These are phyloP conservation scores for Alternaria sp. DNA, from an alignment of 2,329 filamentous ascomycete genomes.

Conservation along the genomic window DNA sequence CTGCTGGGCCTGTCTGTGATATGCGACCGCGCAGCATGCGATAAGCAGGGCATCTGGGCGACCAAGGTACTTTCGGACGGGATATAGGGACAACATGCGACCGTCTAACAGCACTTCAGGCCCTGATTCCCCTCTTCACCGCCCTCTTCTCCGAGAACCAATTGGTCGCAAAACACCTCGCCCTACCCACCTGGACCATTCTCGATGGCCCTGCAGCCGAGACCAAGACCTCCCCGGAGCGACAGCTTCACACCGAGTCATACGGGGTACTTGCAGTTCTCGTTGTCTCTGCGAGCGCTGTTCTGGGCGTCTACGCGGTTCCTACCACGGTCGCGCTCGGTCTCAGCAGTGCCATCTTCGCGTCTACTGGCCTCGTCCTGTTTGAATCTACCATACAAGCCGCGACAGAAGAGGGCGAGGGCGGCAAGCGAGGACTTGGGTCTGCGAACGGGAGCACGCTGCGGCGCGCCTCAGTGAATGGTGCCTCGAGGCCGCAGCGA, in stretches of 20 bases:
- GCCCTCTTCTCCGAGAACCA: conserved; percentile 40
- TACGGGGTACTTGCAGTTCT: conserved; percentile 40
- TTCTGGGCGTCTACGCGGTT: conserved; percentile 43
- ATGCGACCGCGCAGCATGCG: conserved; percentile 53
- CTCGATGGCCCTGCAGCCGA: conserved; percentile 30
- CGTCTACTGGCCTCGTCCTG: conserved; percentile 49
- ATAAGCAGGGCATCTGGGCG: conserved; percentile 53
- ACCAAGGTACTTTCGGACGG: conserved; percentile 49
- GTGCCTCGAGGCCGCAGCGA: conserved; percentile 27
- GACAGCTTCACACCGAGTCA: conserved; percentile 23
- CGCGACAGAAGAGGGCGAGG: conserved; percentile 29
- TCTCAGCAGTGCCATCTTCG: conserved; percentile 51
- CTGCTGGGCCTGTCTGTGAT: conserved; percentile 52
- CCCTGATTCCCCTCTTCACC: conserved; percentile 43
- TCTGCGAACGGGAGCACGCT: conserved; percentile 44
- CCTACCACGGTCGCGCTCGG: conserved; percentile 49
- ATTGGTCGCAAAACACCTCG: conserved; percentile 27
- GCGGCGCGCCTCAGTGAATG: conserved; percentile 34
- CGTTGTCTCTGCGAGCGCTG: conserved; percentile 46
- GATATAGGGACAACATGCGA: neutral
- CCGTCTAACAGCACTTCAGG: conserved; percentile 20
- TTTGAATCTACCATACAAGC: conserved; percentile 46
- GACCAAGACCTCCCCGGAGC: conserved; percentile 20
- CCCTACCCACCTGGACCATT: conserved; percentile 29
- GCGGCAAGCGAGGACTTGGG: conserved; percentile 37